phyloP scores from a whole-genome alignment of 2,329 filamentous ascomycete genomes.

The Mycosphaerella arachidis region DNA sequence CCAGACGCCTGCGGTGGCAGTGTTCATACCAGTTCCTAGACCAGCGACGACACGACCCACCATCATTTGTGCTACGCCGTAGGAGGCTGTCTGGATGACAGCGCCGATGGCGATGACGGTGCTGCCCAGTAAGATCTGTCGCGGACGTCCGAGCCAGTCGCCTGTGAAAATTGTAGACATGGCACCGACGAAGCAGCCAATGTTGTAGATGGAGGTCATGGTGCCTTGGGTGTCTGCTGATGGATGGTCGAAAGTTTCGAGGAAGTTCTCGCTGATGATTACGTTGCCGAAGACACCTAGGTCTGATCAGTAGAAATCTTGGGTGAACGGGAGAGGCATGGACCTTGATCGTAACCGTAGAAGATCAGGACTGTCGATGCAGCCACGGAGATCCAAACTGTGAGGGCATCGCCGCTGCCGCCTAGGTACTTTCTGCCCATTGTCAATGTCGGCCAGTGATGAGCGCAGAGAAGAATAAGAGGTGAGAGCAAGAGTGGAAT shows the following conservation, averaged over 20 bases:
- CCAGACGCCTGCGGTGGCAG: slow-evolving; percentile 48
- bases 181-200: slow-evolving; percentile 48
- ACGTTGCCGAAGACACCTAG: slow-evolving; percentile 32
- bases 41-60: slow-evolving; percentile 45
- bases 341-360: slow-evolving; percentile 42
- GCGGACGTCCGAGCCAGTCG: slow-evolving; percentile 42
- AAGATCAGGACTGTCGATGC: slow-evolving; percentile 49
- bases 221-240: slow-evolving; percentile 35
- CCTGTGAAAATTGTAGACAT: slow-evolving; percentile 40
- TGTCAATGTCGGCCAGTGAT: neutral
- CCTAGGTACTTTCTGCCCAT: slow-evolving; percentile 50
- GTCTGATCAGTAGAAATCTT: neutral
- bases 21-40: slow-evolving; percentile 47
- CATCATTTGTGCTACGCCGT: slow-evolving; percentile 39
- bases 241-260: slow-evolving; percentile 36
- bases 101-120: slow-evolving; percentile 42
- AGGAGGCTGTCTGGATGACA: slow-evolving; percentile 40
- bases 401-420: slow-evolving; percentile 48
- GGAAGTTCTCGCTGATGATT: slow-evolving; percentile 35
- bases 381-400: slow-evolving; percentile 49
- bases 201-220: slow-evolving; percentile 34
- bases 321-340: neutral
- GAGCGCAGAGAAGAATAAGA: too few species aligned
- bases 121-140: slow-evolving; percentile 40
- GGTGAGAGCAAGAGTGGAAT: too few species aligned